These are phyloP conservation scores for Tephrocybe sp. DNA, from an alignment of 768 basidiomycete species.

Conservation along the genomic window DNA sequence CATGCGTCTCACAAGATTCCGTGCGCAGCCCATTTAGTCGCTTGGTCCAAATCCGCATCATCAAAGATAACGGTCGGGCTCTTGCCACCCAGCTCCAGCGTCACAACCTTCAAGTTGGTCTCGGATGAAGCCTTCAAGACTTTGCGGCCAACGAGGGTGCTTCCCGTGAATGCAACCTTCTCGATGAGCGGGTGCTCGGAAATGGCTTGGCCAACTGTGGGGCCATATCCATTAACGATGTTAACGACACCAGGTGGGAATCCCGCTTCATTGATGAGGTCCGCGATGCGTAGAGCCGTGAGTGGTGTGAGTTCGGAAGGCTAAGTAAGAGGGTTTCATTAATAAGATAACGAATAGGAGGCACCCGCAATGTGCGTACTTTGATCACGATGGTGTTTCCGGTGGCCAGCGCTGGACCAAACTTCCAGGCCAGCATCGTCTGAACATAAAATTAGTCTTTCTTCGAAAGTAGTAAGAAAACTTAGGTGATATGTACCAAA, in stretches of 20 bases:
- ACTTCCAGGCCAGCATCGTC: slow-evolving; percentile 29
- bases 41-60: slow-evolving; percentile 69
- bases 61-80: slow-evolving; percentile 71
- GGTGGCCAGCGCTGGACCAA: slow-evolving; percentile 30
- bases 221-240: slow-evolving; percentile 62
- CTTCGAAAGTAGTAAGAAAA: too few species aligned
- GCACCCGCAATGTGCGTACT: slow-evolving; percentile 5
- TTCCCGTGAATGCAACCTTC: slow-evolving; percentile 86
- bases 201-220: slow-evolving; percentile 61
- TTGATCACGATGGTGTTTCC: slow-evolving; percentile 66
- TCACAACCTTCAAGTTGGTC: slow-evolving; percentile 82
- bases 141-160: slow-evolving; percentile 73
- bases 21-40: slow-evolving; percentile 66
- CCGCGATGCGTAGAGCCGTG: slow-evolving; percentile 47
- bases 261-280: slow-evolving; percentile 62
- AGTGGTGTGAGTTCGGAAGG: slow-evolving; percentile 68
- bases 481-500: too few species aligned
- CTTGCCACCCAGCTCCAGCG: slow-evolving; percentile 82
- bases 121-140: slow-evolving; percentile 78
- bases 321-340: slow-evolving; percentile 28
- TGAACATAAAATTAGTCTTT: not conserved
- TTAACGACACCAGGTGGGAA: slow-evolving; percentile 74
- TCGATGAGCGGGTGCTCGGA: slow-evolving; percentile 53
- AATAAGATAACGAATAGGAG: not conserved
- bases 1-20: slow-evolving; percentile 64